Evolutionary conservation across 73 alveolate genomes (phyloP).

Genomic region (Tetrahymena malaccensis): DNA sequence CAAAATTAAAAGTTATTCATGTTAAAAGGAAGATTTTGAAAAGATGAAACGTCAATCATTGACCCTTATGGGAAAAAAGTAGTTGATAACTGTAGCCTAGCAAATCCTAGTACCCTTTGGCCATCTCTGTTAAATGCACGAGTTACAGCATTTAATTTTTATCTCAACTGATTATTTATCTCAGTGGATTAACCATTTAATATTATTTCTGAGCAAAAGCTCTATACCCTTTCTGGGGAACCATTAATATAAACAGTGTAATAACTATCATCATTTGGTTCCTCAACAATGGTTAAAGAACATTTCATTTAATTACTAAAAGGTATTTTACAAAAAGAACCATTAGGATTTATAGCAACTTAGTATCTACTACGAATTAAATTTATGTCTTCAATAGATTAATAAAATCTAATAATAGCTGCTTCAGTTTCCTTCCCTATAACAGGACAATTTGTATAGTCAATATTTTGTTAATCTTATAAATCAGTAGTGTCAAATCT

Average conservation of each 20-base stretch:
- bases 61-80: constrained; percentile 38
- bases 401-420: constrained; percentile 79
- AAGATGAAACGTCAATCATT: constrained; percentile 27
- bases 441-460: constrained; percentile 25
- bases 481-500: background rate
- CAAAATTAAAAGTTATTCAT: constrained; percentile 62
- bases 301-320: constrained; percentile 4
- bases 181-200: background rate
- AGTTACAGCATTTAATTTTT: background rate
- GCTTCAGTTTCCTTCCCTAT: constrained; percentile 83
- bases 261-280: constrained; percentile 9
- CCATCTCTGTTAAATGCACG: background rate
- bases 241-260: constrained; percentile 24
- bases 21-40: constrained; percentile 55
- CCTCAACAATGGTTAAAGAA: constrained; percentile 15
- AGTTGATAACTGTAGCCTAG: constrained; percentile 22
- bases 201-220: constrained; percentile 1
- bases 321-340: constrained; percentile 19
- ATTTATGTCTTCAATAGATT: constrained; percentile 58
- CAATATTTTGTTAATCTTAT: background rate
- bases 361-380: constrained; percentile 28
- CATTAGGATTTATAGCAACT: constrained; percentile 25
- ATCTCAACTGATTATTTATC: background rate
- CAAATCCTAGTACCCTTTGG: constrained; percentile 15
- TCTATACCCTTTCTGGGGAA: constrained; percentile 29